Evolutionary conservation across 352 stramenopile genomes (phyloP), one percentile per base, ranked within the genome.

Genomic region (Elongisporangium prolatum): DNA sequence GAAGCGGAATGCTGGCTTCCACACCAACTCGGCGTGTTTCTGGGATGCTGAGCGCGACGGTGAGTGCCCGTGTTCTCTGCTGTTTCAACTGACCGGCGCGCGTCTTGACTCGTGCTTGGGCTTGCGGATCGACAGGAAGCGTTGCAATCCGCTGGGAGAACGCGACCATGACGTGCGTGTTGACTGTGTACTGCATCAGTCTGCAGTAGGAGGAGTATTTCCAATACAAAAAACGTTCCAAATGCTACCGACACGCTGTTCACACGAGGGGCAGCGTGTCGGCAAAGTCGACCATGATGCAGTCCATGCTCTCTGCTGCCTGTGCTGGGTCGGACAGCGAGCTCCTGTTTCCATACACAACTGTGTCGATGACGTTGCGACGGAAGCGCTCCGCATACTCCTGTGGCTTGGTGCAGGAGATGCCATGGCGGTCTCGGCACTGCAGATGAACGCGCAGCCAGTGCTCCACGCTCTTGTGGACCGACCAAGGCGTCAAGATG

Each of bases 401-500:
- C 37, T 80, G 76, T 8, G 86, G 87, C 22, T 92, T 86, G 55
- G 95, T 77, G 57, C 84, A 95, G 51, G 84, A 95, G 54, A 96
- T 89, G 18, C 87, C 87, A 34, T 85, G 75, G 4, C 64, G 68
- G 53, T 93, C 86, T 50, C 79, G 84, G 57, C 83, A 93, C 62
- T 93, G 77, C 21, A 96, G 54, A 25, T 85, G 86, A 18, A 94
- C 79, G 7, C 86, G 84, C 21, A 95, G 64, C 82, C 83, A 95
- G 53, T 88, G 80, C 69, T 98, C 96, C 10, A 97, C 53, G 34
- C 86, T 90, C 64, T 98, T 98, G 38, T 93, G 84, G 10, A 95
- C 75, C 24, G 91, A 97, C 88, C 96, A 98, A 21, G 95, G 93
- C 21, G 96, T 97, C 52, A 98, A 72, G 75, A 98, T 98, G 72